Conservation (phyloP, 371 early-diverging fungal species). For the Mucor mucedo region DNA sequence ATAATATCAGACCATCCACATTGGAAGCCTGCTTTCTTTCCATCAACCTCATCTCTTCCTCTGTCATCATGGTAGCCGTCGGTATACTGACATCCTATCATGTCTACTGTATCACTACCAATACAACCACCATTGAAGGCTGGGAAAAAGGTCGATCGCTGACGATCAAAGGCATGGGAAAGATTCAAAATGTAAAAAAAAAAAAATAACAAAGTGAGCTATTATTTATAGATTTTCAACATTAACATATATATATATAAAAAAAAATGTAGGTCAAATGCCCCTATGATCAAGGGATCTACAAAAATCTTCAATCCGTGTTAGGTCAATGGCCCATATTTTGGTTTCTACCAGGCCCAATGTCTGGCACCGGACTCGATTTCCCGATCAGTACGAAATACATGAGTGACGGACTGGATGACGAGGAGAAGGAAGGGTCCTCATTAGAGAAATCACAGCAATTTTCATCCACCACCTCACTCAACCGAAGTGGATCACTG, state of each 20-base stretch:
- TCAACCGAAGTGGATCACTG: slow-evolving; percentile 16
- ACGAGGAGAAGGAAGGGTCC: slow-evolving; percentile 25
- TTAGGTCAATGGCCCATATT: slow-evolving; percentile 72
- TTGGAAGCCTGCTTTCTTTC: slow-evolving; percentile 66
- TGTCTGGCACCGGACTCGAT: slow-evolving; percentile 73
- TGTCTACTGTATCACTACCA: slow-evolving; percentile 76
- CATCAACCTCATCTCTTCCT: slow-evolving; percentile 70
- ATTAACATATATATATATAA: not conserved
- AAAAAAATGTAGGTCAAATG: slow-evolving; percentile 60
- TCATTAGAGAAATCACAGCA: not conserved
- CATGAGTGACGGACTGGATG: slow-evolving; percentile 18
- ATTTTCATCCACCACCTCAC: slow-evolving; percentile 14
- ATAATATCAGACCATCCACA: slow-evolving; percentile 55
- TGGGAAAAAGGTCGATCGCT: slow-evolving; percentile 85
- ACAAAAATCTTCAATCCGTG: slow-evolving; percentile 76
- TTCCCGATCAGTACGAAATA: slow-evolving; percentile 65
- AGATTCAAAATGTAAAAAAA: slow-evolving; percentile 59
- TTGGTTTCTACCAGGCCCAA: slow-evolving; percentile 75
- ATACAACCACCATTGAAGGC: slow-evolving; percentile 96
- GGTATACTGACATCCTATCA: slow-evolving; percentile 86
- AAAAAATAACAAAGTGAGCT: not conserved
- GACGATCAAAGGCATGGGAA: slow-evolving; percentile 69
- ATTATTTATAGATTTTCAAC: not conserved
- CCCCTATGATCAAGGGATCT: slow-evolving; percentile 93
- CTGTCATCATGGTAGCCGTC: slow-evolving; percentile 76